Conservation (phyloP, 192 early-diverging fungal species). For the Coemansia sp. region DNA sequence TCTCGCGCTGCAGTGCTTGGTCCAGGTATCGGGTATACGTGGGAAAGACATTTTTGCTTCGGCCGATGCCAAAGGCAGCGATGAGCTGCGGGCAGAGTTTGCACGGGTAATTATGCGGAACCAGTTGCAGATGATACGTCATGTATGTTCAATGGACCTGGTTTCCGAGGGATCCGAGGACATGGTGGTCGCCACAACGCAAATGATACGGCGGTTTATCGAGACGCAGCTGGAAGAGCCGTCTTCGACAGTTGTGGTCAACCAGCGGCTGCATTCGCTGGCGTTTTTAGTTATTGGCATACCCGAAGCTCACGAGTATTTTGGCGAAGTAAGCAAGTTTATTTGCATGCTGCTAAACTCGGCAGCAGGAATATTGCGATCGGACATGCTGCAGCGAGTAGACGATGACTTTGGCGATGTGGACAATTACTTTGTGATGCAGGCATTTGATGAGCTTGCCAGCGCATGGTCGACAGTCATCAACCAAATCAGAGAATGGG, state of each 20-base stretch:
- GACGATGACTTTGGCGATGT: conserved; percentile 54
- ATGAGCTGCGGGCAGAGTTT: conserved; percentile 35
- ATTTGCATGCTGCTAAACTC: conserved; percentile 45
- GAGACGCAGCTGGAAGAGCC: conserved; percentile 48
- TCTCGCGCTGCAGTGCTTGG: conserved; percentile 46
- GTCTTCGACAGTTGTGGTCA: conserved; percentile 18
- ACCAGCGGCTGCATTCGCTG: conserved; percentile 30
- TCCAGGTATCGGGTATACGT: conserved; percentile 47
- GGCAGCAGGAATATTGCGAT: conserved; percentile 31
- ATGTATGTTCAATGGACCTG: conserved; percentile 46
- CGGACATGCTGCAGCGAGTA: conserved; percentile 27
- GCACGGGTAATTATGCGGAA: conserved; percentile 40
- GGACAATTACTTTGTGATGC: conserved; percentile 56
- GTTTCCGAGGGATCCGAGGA: conserved; percentile 40
- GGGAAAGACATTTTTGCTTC: conserved; percentile 39
- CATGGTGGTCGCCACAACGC: conserved; percentile 45
- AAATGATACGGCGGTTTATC: conserved; percentile 51
- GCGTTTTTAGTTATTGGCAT: conserved; percentile 36
- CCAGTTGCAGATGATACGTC: conserved; percentile 46
- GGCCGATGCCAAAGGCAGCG: conserved; percentile 14
- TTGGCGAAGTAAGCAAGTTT: conserved; percentile 46
- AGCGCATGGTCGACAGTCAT: conserved; percentile 48
- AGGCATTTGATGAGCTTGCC: conserved; percentile 54
- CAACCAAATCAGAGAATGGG: conserved; percentile 39
- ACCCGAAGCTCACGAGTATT: conserved; percentile 46